Evolutionary conservation across 768 basidiomycete genomes (phyloP).

Genomic region (Pilatotrama ljubarskyi): DNA sequence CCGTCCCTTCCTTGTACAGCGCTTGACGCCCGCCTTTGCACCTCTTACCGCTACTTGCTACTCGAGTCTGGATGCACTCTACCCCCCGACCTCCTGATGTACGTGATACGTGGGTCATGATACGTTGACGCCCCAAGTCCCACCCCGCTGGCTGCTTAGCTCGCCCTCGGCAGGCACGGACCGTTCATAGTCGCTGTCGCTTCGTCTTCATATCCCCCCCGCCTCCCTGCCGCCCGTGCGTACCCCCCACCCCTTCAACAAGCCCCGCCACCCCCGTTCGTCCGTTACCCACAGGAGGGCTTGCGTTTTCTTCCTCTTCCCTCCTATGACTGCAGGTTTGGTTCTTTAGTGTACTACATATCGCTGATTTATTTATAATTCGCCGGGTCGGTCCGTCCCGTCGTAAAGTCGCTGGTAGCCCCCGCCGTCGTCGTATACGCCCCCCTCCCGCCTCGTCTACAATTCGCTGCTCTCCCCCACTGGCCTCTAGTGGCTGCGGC

Average conservation of each 20-base stretch:
- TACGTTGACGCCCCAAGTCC: neutral
- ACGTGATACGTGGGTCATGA: conserved; percentile 16
- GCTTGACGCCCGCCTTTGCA: conserved; percentile 18
- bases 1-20: conserved; percentile 18
- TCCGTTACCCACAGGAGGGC: conserved; percentile 15
- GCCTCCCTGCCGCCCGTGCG: neutral
- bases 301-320: neutral
- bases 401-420: neutral
- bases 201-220: neutral
- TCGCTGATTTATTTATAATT: conserved; percentile 24
- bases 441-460: neutral
- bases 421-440: neutral
- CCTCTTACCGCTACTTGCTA: conserved; percentile 1
- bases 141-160: conserved; percentile 1
- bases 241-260: neutral
- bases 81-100: conserved; percentile 9
- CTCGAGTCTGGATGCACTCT: conserved; percentile 22
- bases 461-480: neutral
- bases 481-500: neutral
- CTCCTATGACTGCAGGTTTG: conserved; percentile 2
- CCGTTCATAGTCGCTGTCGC: neutral
- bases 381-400: neutral
- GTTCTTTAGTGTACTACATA: conserved; percentile 19
- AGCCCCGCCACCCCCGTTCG: neutral
- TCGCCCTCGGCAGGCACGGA: conserved; percentile 13